Percentiles rank a stretch among this genome's conserved stretches.
These are phyloP conservation scores for Aspergillus sp. DNA, from an alignment of 2,329 filamentous ascomycete species.

Conservation along the genomic window DNA sequence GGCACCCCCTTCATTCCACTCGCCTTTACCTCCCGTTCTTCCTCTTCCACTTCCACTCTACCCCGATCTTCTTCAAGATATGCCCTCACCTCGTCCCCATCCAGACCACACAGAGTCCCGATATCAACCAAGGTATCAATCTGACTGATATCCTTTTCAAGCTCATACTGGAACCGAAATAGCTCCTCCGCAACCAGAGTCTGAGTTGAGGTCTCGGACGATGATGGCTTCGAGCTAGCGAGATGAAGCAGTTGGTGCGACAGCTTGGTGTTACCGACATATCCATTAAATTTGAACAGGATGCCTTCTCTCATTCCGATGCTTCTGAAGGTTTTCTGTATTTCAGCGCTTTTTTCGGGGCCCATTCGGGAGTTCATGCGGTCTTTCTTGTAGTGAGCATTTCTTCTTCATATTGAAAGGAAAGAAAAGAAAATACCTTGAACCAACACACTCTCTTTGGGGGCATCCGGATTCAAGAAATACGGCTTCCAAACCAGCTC, in stretches of 20 bases:
- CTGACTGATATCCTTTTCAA: slow-evolving; percentile 12
- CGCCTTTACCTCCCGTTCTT: background rate
- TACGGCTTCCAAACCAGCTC: slow-evolving; percentile 10
- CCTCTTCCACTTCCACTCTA: background rate
- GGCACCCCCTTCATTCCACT: slow-evolving; percentile 12
- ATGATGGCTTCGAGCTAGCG: slow-evolving; percentile 1
- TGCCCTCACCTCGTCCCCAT: slow-evolving; percentile 1
- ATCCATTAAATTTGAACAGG: slow-evolving; percentile 13
- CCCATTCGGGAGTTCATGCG: slow-evolving; percentile 14
- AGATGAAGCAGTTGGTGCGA: slow-evolving; percentile 13
- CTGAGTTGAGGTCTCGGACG: background rate
- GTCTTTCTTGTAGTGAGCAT: slow-evolving; percentile 3
- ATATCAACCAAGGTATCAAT: slow-evolving; percentile 6
- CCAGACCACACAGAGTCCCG: slow-evolving; percentile 6
- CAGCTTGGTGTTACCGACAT: slow-evolving; percentile 13
- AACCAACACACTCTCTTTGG: slow-evolving; percentile 7
- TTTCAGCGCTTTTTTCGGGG: slow-evolving; percentile 7
- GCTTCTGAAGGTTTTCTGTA: slow-evolving; percentile 13
- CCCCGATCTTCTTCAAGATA: slow-evolving; percentile 6
- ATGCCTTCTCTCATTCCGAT: slow-evolving; percentile 9
- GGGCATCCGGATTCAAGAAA: slow-evolving; percentile 9
- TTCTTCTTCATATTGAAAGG: too few relatives aligned
- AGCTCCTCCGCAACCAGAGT: slow-evolving; percentile 9
- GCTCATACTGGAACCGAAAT: slow-evolving; percentile 15
- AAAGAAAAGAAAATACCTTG: slow-evolving; percentile 3